Base-by-base conservation (phyloP, 768 basidiomycete species). In the Podaxis sp. region DNA sequence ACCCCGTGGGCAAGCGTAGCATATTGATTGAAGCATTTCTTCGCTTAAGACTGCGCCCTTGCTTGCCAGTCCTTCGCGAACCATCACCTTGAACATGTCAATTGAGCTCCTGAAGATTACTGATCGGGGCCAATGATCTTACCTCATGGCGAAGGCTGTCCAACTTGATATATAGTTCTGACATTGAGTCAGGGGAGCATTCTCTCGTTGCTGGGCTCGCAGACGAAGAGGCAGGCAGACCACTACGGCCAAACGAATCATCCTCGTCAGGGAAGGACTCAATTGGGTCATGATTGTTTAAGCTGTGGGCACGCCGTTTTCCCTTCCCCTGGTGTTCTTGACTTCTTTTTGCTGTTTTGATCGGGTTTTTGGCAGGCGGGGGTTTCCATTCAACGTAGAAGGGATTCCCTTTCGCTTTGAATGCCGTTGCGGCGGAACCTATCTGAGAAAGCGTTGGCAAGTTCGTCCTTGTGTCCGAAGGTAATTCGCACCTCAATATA, bases 401-500 rank as follows among this genome's bases (percentile, higher is more conserved):
- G 12, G 53, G 46, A 5, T 51, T 28, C 19, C 28, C n/a, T 13
- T 51, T 59, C 6, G 24, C 52, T n/a, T 40, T 59, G 38, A 57
- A 64, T 8, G 38, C 52, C 39, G 5, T 15, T 19, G 28, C 42
- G 19, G 53, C 26, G 19, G 46, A 15, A 51, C 61, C 61, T 4
- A 56, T 24, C 61, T 63, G 30, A 12, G 17, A 40, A 22, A 22
- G 22, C 15, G 9, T 57, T 22, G 49, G 54, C 6, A 49, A 11
- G 12, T 44, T 38, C 12, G 4, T 19, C 22, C 24, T 48, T 36
- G 12, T 26, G 22, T 33, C 33, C 15, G 49, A 33, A 4, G n/a
- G n/a, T 13, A 22, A 17, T 38, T 60, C 70, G 53, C 59, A 86
- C 88, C 76, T 80, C 75, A 38, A 88, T 68, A 65, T 89, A 89